phyloP scores from a whole-genome alignment of 2,329 filamentous ascomycete species.

The Clonostachys solani region DNA sequence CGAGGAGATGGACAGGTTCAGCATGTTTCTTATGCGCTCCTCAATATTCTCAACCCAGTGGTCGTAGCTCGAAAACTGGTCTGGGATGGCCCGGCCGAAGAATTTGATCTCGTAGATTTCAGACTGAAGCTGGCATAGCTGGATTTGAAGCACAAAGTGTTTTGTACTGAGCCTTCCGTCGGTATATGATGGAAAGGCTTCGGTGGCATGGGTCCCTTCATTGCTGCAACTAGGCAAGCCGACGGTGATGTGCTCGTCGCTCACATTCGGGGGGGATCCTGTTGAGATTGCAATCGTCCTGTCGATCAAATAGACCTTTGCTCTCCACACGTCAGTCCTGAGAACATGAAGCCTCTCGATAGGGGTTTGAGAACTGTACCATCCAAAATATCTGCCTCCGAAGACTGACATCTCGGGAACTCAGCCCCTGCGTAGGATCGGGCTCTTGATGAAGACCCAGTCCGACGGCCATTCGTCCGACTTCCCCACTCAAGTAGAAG shows the following conservation, averaged over 20 bases:
- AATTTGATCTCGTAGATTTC: conserved; percentile 4
- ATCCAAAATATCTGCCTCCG: conserved; percentile 8
- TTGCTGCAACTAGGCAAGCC: not conserved
- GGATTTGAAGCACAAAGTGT: conserved; percentile 3
- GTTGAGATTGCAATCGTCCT: conserved; percentile 5
- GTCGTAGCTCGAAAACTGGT: not conserved
- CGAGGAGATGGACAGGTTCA: not conserved
- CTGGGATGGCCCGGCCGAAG: conserved; percentile 4
- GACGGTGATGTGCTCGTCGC: conserved; percentile 5
- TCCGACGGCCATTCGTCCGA: conserved; percentile 12
- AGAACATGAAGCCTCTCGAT: no score
- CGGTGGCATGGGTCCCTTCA: not conserved
- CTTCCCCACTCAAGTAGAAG: conserved; percentile 12
- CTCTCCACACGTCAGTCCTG: not conserved
- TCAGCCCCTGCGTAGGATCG: not conserved
- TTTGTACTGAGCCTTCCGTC: not conserved
- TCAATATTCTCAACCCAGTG: conserved; percentile 3
- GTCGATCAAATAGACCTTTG: conserved; percentile 5
- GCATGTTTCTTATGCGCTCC: not conserved
- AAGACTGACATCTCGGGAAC: conserved; percentile 1
- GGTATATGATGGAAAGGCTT: not conserved
- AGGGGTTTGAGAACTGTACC: not conserved
- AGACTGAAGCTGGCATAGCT: conserved; percentile 2
- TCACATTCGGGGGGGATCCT: conserved; percentile 3
- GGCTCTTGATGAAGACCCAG: conserved; percentile 13